Percentiles rank a stretch among this genome's conserved stretches.
phyloP scores from a whole-genome alignment of 345 rosid genomes.

The Hibiscus tridactylites region DNA sequence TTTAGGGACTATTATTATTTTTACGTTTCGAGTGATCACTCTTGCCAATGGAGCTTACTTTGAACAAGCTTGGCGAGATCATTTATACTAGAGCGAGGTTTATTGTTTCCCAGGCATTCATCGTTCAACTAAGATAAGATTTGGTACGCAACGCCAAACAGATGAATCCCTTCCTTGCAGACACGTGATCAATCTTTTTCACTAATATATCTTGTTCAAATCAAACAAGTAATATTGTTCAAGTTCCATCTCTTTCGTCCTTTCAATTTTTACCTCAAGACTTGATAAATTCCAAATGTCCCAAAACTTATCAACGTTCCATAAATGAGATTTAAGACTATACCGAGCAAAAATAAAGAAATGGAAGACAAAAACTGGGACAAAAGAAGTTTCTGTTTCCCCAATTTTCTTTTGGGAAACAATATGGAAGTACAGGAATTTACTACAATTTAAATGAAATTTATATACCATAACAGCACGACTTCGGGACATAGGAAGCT shows the following conservation, averaged over 20 bases:
- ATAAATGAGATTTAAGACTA: conserved; percentile 4
- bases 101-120: background rate
- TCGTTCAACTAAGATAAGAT: background rate
- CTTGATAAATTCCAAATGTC: background rate
- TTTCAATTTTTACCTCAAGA: background rate
- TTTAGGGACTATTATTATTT: background rate
- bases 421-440: conserved; percentile 20
- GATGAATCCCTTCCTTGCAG: background rate
- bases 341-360: background rate
- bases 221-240: background rate
- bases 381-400: conserved; percentile 1
- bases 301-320: background rate
- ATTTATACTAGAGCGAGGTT: background rate
- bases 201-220: background rate
- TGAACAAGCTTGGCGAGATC: background rate
- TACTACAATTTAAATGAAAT: conserved; percentile 34
- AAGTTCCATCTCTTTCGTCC: background rate
- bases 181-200: background rate
- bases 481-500: conserved; percentile 83
- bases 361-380: conserved; percentile 5
- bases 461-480: conserved; percentile 88
- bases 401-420: conserved; percentile 4
- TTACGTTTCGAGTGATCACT: background rate
- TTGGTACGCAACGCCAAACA: background rate
- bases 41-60: background rate